Base-by-base conservation (phyloP, 2,329 filamentous ascomycete species). In the Phialophora macrospora region DNA sequence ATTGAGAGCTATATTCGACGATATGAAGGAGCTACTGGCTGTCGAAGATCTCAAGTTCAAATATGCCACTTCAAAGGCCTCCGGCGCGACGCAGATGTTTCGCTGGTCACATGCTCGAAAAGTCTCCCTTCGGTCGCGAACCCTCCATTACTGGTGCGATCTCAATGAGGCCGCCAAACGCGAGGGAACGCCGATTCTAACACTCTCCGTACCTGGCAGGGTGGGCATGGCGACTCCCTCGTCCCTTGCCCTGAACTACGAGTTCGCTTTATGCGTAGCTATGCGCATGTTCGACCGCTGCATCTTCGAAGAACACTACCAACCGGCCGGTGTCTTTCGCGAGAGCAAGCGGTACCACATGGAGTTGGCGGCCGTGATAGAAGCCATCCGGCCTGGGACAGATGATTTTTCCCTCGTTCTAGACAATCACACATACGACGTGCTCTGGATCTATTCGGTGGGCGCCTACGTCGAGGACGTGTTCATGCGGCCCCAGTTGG, bases 21-120 rank as follows among this genome's bases (percentile, higher is more conserved):
- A 60, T 22, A 60, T 60, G 4, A 49, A 48, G 41, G 57, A 60
- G 20, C 28, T 60, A 7, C 11, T 60, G 24, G 57, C 41, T 9
- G 20, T 60, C 5, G 57, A 51, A 34, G 57, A 60, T 41, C 44
- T 60, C n/a, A 60, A 60, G 11, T 60, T 60, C 44, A 60, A 51
- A 32, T 60, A 60, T 17, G 57, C 57, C 28, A 51, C 57, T 5
- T 60, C 57, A 6, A 28, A 48, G 24, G 26, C 57, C 20, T 22
- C 44, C 4, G 28, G 26, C 44, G n/a, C 28, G 2, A 32, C 41
- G 5, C 30, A 60, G 24, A 60, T 60, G 4, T 60, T 60, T 48
- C 57, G 57, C 9, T 60, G 57, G 57, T 60, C 57, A n/a, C 28
- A 51, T 60, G 57, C 57, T 24, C 57, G 57, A n/a, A 60, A 51